Evolutionary conservation across 768 basidiomycete genomes (phyloP).

Genomic region (Tricholoma flavovirens): DNA sequence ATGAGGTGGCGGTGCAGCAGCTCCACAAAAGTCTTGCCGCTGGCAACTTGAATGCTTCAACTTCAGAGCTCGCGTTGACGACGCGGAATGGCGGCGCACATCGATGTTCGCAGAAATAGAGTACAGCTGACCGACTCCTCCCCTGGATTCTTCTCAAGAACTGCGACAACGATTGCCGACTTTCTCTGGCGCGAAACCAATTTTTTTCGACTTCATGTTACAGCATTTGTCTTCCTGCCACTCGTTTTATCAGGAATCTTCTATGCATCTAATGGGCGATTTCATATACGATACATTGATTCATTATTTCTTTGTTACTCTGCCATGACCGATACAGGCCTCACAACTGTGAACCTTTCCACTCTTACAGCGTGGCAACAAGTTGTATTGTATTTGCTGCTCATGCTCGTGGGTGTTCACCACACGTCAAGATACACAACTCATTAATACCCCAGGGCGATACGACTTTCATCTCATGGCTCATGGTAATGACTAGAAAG

Average conservation of each 20-base stretch:
- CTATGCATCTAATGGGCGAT: conserved; percentile 57
- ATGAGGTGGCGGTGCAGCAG: neutral
- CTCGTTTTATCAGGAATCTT: conserved; percentile 59
- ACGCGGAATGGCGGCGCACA: neutral
- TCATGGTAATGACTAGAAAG: conserved; percentile 63
- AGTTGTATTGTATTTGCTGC: conserved; percentile 46
- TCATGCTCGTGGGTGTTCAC: conserved; percentile 36
- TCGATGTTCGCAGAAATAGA: neutral
- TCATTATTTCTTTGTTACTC: conserved; percentile 58
- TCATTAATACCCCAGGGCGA: conserved; percentile 29
- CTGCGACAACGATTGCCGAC: neutral
- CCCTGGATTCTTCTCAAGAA: neutral
- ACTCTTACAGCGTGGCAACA: conserved; percentile 45
- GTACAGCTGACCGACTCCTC: neutral
- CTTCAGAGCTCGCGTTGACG: neutral
- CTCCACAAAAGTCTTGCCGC: too few relatives aligned
- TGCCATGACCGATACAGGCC: conserved; percentile 47
- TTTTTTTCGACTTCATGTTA: conserved; percentile 49
- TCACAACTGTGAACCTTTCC: conserved; percentile 44
- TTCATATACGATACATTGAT: conserved; percentile 46
- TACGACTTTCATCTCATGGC: conserved; percentile 51
- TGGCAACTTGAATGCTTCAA: neutral
- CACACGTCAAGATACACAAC: neutral
- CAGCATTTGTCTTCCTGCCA: conserved; percentile 50
- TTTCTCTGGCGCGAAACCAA: conserved; percentile 26